phyloP scores from a whole-genome alignment of 306 rosid species.

The Cicer arietinum region DNA sequence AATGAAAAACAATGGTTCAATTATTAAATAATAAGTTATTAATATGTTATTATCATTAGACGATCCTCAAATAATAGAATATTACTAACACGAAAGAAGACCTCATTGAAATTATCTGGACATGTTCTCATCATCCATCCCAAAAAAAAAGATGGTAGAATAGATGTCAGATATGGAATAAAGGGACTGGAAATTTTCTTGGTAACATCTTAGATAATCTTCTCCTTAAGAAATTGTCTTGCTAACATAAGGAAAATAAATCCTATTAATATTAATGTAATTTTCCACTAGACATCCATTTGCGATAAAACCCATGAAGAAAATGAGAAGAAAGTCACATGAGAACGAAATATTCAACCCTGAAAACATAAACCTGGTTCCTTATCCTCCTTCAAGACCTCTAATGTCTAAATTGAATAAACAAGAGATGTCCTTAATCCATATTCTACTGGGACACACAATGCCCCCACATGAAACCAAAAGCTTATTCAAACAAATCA shows the following conservation, averaged over 20 bases:
- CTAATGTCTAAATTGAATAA: conserved; percentile 22
- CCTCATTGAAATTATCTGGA: neutral
- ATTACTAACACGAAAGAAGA: conserved; percentile 3
- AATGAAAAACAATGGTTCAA: conserved; percentile 33
- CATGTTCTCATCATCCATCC: neutral
- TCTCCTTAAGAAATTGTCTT: neutral
- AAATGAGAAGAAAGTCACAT: conserved; percentile 6
- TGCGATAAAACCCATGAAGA: neutral
- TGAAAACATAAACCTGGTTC: neutral
- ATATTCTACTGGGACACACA: neutral
- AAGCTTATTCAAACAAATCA: neutral
- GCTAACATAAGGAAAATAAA: conserved; percentile 20
- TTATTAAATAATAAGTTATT: conserved; percentile 23
- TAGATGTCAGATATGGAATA: neutral
- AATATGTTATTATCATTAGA: conserved; percentile 23
- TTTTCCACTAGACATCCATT: conserved; percentile 3
- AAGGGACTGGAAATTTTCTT: neutral
- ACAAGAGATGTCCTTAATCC: neutral
- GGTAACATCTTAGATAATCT: conserved; percentile 14
- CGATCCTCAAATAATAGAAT: conserved; percentile 18
- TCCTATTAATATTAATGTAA: neutral
- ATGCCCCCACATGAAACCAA: neutral
- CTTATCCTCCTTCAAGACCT: neutral
- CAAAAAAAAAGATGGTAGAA: neutral
- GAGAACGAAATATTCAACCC: conserved; percentile 16